Evolutionary conservation across 2,329 filamentous ascomycete species (phyloP), one percentile per base, ranked within the genome.

Genomic region (Fusarium pseudograminearum): DNA sequence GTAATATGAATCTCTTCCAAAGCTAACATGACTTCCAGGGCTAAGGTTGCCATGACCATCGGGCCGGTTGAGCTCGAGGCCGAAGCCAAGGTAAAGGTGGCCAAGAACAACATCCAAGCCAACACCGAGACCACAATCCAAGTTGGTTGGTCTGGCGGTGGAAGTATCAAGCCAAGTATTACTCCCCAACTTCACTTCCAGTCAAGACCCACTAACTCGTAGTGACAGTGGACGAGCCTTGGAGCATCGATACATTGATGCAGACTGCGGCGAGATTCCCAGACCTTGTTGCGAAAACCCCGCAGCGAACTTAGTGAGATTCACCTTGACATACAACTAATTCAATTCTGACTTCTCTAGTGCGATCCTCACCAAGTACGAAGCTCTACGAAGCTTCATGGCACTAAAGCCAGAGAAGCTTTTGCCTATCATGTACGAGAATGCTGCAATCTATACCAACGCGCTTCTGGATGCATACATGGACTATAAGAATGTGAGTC

Each of bases 351-450:
- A 51, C 15, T 4, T 28, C 5, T 22, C 0, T 6, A 57, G 28
- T 8, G 55, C 55, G 2, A 57, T 57, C 5, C 55, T 57, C 1
- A 57, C 55, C 18, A 57, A 57, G 6, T 57, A 57, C 10, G 55
- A 52, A 18, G 22, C 55, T 7, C 28, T 57, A 0, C 45, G 45
- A 3, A 57, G 45, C 30, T 57, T 57, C 15, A 57, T 57, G 55
- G 28, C 26, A 0, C 3, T 57, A 1, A 57, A 57, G 9, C 55
- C 55, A 4, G 34, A 36, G 2, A 42, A 51, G 3, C 55, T 57
- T 18, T 22, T 5, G 3, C 45, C 55, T 1, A 57, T 57, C 9
- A 42, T 28, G 20, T 57, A 57, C 4, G 55, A 57, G 11, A 57
- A 57, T 6, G 55, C 55, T 4, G 28, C 34, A 1, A 57, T 52